These are phyloP conservation scores for Eutypella sp. DNA, from an alignment of 2,329 filamentous ascomycete genomes.

Conservation along the genomic window DNA sequence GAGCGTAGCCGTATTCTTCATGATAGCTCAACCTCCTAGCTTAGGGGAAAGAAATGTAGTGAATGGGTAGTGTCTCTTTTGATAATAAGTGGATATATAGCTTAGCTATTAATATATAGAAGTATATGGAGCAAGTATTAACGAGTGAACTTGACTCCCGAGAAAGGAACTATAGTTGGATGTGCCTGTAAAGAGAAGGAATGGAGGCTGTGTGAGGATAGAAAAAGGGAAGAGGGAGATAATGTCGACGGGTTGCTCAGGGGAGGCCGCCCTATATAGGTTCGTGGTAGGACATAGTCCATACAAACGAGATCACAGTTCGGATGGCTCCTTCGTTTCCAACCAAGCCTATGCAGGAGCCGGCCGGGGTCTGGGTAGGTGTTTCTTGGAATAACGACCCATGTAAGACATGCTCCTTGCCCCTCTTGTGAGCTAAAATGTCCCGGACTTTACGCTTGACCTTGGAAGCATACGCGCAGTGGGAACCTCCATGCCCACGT, in stretches of 20 bases:
- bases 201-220: slow-evolving; percentile 18
- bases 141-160: slow-evolving; percentile 51
- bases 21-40: slow-evolving; percentile 34
- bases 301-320: too few species aligned
- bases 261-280: slow-evolving; percentile 23
- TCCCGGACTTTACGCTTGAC: slow-evolving; percentile 1
- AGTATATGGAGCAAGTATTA: slow-evolving; percentile 43
- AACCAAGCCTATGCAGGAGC: not conserved
- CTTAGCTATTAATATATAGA: slow-evolving; percentile 17
- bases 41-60: too few species aligned
- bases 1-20: slow-evolving; percentile 48
- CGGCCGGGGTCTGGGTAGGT: not conserved
- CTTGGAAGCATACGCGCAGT: slow-evolving; percentile 5
- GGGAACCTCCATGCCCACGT: not conserved
- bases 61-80: slow-evolving; percentile 16
- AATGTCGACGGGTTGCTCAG: slow-evolving; percentile 7
- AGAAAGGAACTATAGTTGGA: slow-evolving; percentile 27
- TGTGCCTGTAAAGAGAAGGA: slow-evolving; percentile 24
- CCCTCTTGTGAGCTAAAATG: not conserved
- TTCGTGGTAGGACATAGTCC: too few species aligned
- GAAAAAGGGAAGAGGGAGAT: slow-evolving; percentile 8
- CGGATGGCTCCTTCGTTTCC: not conserved
- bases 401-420: not conserved
- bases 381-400: not conserved
- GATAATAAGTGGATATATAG: slow-evolving; percentile 18